These are phyloP conservation scores for Metschnikowia chrysomelidarum DNA, from an alignment of 805 yeast genomes.

Conservation along the genomic window DNA sequence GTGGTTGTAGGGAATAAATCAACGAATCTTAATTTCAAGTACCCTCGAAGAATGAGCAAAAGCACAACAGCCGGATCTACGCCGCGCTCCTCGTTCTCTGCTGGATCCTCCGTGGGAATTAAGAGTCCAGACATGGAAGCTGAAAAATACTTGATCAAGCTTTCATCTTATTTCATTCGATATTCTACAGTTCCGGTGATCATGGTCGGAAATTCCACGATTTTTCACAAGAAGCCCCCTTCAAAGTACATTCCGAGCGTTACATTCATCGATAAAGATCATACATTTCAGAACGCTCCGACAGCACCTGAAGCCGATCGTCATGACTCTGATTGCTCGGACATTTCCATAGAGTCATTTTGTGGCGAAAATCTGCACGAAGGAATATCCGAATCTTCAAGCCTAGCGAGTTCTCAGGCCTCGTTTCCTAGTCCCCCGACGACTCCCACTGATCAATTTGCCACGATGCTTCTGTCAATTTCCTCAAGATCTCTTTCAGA, in stretches of 20 bases:
- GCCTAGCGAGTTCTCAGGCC: not conserved
- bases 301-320: conserved; percentile 5
- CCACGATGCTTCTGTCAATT: conserved; percentile 23
- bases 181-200: conserved; percentile 41
- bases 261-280: conserved; percentile 11
- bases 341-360: conserved; percentile 20
- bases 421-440: not conserved
- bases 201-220: conserved; percentile 32
- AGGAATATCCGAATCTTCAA: conserved; percentile 3
- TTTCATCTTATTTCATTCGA: conserved; percentile 37
- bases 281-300: conserved; percentile 4
- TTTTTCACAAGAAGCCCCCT: conserved; percentile 13
- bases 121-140: conserved; percentile 8
- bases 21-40: conserved; percentile 42
- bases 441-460: conserved; percentile 14
- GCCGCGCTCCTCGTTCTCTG: conserved; percentile 8
- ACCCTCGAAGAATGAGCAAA: conserved; percentile 31
- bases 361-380: conserved; percentile 8
- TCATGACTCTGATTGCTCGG: conserved; percentile 16
- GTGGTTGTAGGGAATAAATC: conserved; percentile 37
- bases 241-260: conserved; percentile 11
- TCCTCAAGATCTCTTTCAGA: conserved; percentile 30
- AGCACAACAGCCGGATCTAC: conserved; percentile 5
- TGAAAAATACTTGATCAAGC: conserved; percentile 33
- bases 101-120: conserved; percentile 2